phyloP scores from a whole-genome alignment of 2,329 filamentous ascomycete species.

The Metarhizium guizhouense region DNA sequence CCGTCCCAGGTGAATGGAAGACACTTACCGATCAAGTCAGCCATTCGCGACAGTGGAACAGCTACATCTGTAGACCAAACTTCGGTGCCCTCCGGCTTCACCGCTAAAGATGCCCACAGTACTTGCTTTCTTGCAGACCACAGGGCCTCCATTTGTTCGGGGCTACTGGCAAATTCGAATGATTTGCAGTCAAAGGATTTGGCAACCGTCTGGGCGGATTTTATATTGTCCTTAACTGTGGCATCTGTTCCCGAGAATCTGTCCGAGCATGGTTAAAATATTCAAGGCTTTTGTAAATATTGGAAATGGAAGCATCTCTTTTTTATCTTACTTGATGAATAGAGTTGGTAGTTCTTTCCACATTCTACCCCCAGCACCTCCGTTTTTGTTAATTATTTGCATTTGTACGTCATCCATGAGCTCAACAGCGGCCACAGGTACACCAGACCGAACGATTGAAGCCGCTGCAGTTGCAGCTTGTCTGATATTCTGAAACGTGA shows the following conservation, averaged over 20 bases:
- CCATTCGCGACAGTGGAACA: conserved; percentile 62
- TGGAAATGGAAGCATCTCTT: too few relatives aligned
- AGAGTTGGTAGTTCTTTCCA: conserved; percentile 66
- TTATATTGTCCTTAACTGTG: conserved; percentile 51
- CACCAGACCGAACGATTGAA: conserved; percentile 52
- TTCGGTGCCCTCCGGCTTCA: conserved; percentile 48
- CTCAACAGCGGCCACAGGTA: conserved; percentile 58
- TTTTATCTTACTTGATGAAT: conserved; percentile 51
- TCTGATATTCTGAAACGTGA: conserved; percentile 48
- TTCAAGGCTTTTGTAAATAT: too few relatives aligned
- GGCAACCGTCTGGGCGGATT: conserved; percentile 46
- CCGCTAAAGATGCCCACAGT: conserved; percentile 63
- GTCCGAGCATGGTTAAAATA: not conserved
- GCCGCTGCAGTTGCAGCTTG: conserved; percentile 56
- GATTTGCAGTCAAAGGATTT: conserved; percentile 39
- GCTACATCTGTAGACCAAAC: conserved; percentile 79
- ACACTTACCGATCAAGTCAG: conserved; percentile 52
- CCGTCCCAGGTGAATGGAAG: not conserved
- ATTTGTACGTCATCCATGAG: conserved; percentile 58
- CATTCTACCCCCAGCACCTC: conserved; percentile 45
- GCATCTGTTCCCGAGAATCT: conserved; percentile 55
- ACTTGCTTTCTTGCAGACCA: conserved; percentile 72
- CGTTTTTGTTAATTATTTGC: conserved; percentile 55
- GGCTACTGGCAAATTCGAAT: conserved; percentile 59
- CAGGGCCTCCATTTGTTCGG: conserved; percentile 57